Evolutionary conservation across 805 yeast genomes (phyloP), one percentile per base, ranked within the genome.

Genomic region (Hanseniaspora occidentalis): DNA sequence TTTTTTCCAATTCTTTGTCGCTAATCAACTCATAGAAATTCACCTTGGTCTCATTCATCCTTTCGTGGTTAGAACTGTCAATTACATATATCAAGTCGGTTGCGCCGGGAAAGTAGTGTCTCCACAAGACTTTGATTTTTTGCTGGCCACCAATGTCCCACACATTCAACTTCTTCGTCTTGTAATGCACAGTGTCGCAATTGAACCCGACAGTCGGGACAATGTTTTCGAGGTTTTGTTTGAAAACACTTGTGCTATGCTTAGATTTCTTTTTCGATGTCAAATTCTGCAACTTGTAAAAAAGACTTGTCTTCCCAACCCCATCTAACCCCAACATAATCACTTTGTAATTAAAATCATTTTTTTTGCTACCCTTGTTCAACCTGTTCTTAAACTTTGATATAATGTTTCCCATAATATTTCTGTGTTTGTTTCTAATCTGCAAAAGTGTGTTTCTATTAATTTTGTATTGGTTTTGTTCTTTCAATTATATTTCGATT

Each of bases 141-240:
- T 83, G 94, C 66, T 85, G 96, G 57, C 96, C 96, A 64, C 96
- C 96, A 45, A 92, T 92, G 61, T 84, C 94, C 94, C 94, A 84
- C 56, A 84, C 86, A 45, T 85, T 84, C 65, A 84, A 82, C 42
- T 82, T 77, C 43, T 83, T 79, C 58, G 82, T 82, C 57, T 79
- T 80, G 61, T 79, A 83, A 43, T 81, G 76, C 46, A 84, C 84
- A 3, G 89, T 80, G 60, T 84, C 95, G 18, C 33, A 29, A 61
- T 88, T 88, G 66, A 88, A 88, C 2, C 96, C 96, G 18, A 85
- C 94, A 0, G 95, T 88, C 18, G 96, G 96, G 4, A 85, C 92
- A 5, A 13, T 20, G 0, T 95, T 83, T 34, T 83, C 76, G 45
- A 71, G 70, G 8, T 82, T 71, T 52, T 74, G 83, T 43, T 88